Evolutionary conservation across 306 rosid species (phyloP).

Genomic region (Carpinus viminea): DNA sequence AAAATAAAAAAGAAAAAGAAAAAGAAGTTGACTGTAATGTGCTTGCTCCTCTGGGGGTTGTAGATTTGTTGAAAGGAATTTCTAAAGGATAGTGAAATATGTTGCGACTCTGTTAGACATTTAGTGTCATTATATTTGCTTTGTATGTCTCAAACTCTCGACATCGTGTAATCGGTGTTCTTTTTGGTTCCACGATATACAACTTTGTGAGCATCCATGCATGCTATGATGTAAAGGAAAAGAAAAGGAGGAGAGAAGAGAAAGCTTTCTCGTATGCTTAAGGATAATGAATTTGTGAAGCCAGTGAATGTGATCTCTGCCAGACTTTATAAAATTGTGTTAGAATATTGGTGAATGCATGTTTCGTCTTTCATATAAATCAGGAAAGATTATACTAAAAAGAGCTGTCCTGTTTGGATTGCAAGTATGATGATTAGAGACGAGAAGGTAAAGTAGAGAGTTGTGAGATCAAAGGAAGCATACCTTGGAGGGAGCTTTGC

Average conservation of each 20-base stretch:
- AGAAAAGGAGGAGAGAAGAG: not conserved
- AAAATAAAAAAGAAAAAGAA: too few relatives aligned
- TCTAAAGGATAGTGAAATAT: conserved; percentile 13
- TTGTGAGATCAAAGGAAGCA: not conserved
- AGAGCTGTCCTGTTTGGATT: not conserved
- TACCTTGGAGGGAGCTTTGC: not conserved
- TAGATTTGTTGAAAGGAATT: conserved; percentile 30
- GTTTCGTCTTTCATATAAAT: too few relatives aligned
- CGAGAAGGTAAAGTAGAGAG: not conserved
- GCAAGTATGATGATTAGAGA: not conserved
- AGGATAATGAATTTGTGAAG: not conserved
- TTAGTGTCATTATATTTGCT: conserved; percentile 14
- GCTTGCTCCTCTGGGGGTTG: conserved; percentile 15
- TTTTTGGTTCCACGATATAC: conserved; percentile 12
- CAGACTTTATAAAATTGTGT: not conserved
- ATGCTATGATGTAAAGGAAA: too few relatives aligned
- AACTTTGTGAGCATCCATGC: not conserved
- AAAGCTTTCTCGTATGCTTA: not conserved
- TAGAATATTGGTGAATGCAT: too few relatives aligned
- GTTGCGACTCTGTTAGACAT: not conserved
- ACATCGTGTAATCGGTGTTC: conserved; percentile 16
- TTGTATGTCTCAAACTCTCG: not conserved
- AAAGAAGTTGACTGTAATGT: not conserved
- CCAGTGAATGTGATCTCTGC: not conserved
- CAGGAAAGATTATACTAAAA: too few relatives aligned